Evolutionary conservation across 768 basidiomycete genomes (phyloP), one percentile per base, ranked within the genome.

Genomic region (Phallus indusiatus): DNA sequence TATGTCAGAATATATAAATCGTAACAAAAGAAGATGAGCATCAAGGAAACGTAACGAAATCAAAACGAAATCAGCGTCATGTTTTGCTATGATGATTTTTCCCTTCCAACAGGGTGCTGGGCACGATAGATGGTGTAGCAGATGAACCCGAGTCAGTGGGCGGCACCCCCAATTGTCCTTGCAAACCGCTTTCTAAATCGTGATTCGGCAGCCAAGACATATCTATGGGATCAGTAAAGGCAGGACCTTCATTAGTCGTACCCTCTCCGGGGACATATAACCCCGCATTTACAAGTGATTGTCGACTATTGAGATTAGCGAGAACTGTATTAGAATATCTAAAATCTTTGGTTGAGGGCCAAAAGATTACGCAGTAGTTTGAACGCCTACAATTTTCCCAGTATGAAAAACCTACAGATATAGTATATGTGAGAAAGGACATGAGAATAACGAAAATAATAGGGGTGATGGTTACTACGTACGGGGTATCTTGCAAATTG

Each of bases 331-430:
- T 57, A 7, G 46, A 48, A 48, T 28, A 48, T 21, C 56, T 57
- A 24, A 46, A 6, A 37, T 8, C 16, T 8, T 37, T 8, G 36
- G 36, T 8, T 37, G 36, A 16, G 36, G 8, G 8, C 8, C 16
- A 8, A 8, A 8, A 8, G 36, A 8, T 37, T 37, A 8, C 16
- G 9, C 8, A 37, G 16, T 37, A 37, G 36, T 8, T 51, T 28
- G 21, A 46, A 11, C n/a, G 47, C 55, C n/a, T 14, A 56, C 55
- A 56, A 42, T 28, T 56, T 56, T 20, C 55, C 37, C 18, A 56
- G 24, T 17, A 56, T 42, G 21, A 47, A 56, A 22, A 48, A 46
- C 22, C 55, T 56, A 47, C 4, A 56, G 33, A 46, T 17, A 7
- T n/a, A 18, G 28, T 56, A n/a, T 47, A 47, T 37, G 47, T 37